Evolutionary conservation across 768 basidiomycete species (phyloP), one percentile per base, ranked within the genome.

Genomic region (Coprinellus micaceus): DNA sequence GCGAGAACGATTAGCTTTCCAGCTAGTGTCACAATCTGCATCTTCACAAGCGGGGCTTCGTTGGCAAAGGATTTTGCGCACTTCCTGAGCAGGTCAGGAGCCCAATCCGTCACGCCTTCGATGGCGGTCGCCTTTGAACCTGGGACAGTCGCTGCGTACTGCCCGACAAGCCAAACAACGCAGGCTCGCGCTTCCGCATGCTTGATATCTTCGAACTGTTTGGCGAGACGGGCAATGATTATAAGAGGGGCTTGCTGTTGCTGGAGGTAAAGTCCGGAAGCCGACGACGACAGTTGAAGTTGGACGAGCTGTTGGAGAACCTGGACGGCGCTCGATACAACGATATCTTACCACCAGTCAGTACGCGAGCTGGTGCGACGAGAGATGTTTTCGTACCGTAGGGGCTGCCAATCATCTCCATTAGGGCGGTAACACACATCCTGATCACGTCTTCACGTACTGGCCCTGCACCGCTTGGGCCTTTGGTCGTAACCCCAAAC

Each of bases 141-240:
- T 5, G 70, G 68, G 13, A 78, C 77, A 1, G 36, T 12, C 49
- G 55, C 21, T 24, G 89, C 82, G 66, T 92, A 92, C 67, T 97
- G 93, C 0, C 96, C 95, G 0, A 94, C 93, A 0, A 98, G 82
- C 94, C 96, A 97, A 24, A 93, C 73, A 1, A 98, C 85, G 61
- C 90, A 94, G 0, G 95, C 93, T 28, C 91, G 76, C 1, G 95
- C 94, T 63, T 85, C 81, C 1, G 86, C 76, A 62, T 94, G 91
- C 6, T 75, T 80, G 50, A 98, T 90, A 51, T 85, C 86, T 47
- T 93, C 90, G 45, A 96, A 80, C 29, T 82, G 80, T 48, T 82
- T 78, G 0, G 93, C 91, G 5, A 98, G 82, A 33, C 84, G 82
- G 2, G 85, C 80, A n/a, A 96, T 86, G 59, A 96, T 88, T 7